Evolutionary conservation across 495 filamentous ascomycete species (phyloP).

Genomic region (Annulohypoxylon nitens): DNA sequence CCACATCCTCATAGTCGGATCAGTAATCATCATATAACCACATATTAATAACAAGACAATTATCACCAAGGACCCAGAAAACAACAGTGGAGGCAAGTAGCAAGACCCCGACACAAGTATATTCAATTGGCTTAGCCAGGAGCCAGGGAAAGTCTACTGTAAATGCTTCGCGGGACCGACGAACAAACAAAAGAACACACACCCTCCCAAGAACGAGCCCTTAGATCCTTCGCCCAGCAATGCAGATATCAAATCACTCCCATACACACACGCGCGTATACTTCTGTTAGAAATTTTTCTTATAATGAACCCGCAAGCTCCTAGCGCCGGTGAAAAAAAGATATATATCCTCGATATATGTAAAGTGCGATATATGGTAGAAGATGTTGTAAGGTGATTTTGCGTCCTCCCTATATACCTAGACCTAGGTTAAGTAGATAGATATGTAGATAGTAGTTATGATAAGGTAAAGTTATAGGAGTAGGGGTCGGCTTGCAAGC

Average conservation of each 20-base stretch:
- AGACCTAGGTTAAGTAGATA: conserved; percentile 2
- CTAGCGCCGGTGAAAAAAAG: conserved; percentile 31
- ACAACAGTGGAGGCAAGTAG: neutral
- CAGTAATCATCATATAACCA: neutral
- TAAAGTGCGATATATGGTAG: conserved; percentile 16
- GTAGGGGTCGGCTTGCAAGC: neutral
- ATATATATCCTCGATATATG: conserved; percentile 13
- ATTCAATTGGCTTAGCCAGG: conserved; percentile 16
- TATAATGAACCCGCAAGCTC: conserved; percentile 27
- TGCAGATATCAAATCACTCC: conserved; percentile 36
- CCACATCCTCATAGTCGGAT: neutral
- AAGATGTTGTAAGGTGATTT: neutral
- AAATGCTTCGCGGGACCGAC: conserved; percentile 28
- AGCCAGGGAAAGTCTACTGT: conserved; percentile 21
- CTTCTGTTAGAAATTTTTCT: conserved; percentile 13
- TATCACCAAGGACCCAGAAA: neutral
- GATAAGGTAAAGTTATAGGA: neutral
- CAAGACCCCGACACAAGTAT: conserved; percentile 14
- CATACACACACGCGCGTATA: neutral
- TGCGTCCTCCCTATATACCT: neutral
- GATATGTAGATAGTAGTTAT: neutral
- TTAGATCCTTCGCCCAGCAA: conserved; percentile 32
- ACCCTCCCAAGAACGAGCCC: neutral
- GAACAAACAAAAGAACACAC: conserved; percentile 5
- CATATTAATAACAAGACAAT: neutral